Evolutionary conservation across 2,329 filamentous ascomycete genomes (phyloP).

Genomic region (Arthroderma sp.): DNA sequence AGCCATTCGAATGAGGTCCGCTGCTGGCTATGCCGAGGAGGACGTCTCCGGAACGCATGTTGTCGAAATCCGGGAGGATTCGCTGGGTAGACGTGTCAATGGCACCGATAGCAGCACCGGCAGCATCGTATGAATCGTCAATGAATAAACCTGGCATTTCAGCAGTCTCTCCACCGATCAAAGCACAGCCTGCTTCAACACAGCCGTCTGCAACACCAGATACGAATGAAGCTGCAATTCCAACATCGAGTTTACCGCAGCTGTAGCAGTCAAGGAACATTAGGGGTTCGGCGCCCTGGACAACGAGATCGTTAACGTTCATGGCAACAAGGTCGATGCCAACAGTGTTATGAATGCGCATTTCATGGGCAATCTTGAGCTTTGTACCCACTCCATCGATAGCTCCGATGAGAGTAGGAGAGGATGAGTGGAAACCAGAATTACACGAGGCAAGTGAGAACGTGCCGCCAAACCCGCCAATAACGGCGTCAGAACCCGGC

Average conservation of each 20-base stretch:
- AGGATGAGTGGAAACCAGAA: constrained; percentile 61
- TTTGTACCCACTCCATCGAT: constrained; percentile 97
- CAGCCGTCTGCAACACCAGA: constrained; percentile 83
- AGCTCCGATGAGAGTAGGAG: constrained; percentile 77
- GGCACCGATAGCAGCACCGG: constrained; percentile 77
- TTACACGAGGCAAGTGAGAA: constrained; percentile 55
- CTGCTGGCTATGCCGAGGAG: constrained; percentile 74
- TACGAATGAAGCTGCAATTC: constrained; percentile 71
- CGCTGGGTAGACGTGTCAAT: constrained; percentile 45
- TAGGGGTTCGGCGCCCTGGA: constrained; percentile 85
- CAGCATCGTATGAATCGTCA: constrained; percentile 81
- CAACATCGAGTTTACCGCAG: constrained; percentile 72
- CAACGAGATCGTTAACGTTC: constrained; percentile 97
- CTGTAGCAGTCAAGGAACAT: constrained; percentile 98
- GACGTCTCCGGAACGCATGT: constrained; percentile 72
- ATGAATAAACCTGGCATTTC: constrained; percentile 97
- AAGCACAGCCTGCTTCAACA: constrained; percentile 67
- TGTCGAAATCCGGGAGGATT: constrained; percentile 60
- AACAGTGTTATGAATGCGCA: constrained; percentile 84
- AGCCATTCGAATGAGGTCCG: constrained; percentile 91
- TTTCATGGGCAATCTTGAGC: constrained; percentile 84
- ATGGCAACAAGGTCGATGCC: constrained; percentile 96
- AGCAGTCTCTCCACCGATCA: constrained; percentile 94
- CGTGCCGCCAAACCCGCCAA: constrained; percentile 88
- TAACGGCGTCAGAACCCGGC: constrained; percentile 79